Conservation (phyloP, 345 rosid species). For the Leavenworthia alabamica region DNA sequence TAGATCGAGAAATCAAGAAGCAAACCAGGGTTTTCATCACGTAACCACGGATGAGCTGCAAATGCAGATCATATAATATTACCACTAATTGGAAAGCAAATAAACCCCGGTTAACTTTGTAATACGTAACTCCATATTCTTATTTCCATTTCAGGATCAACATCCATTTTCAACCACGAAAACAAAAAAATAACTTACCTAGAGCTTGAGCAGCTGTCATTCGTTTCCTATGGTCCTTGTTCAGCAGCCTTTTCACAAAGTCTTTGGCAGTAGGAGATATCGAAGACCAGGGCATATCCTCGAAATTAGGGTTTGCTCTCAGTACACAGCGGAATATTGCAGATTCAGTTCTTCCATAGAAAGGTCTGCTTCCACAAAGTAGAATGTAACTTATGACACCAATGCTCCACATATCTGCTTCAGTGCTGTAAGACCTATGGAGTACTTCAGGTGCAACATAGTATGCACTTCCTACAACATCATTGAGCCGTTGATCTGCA, state of each 20-base stretch:
- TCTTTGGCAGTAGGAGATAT: conserved; percentile 81
- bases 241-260: conserved; percentile 86
- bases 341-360: conserved; percentile 93
- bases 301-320: conserved; percentile 81
- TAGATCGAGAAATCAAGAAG: conserved; percentile 75
- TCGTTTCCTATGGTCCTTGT: conserved; percentile 93
- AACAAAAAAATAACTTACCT: conserved; percentile 51
- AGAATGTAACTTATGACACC: conserved; percentile 90
- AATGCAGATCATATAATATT: conserved; percentile 5
- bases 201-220: conserved; percentile 95
- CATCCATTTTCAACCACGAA: not conserved
- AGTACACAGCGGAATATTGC: conserved; percentile 94
- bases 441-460: conserved; percentile 99
- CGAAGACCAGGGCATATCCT: conserved; percentile 88
- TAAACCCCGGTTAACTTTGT: not conserved
- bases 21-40: conserved; percentile 45
- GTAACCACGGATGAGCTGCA: conserved; percentile 93
- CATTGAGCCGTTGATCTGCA: conserved; percentile 89
- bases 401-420: conserved; percentile 97
- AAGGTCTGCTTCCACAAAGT: conserved; percentile 95
- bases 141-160: conserved; percentile 11
- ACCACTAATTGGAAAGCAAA: not conserved
- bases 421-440: conserved; percentile 86
- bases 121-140: no score
- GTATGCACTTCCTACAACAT: conserved; percentile 97